Evolutionary conservation across 306 rosid species (phyloP), one percentile per base, ranked within the genome.

Genomic region (Morella rubra): DNA sequence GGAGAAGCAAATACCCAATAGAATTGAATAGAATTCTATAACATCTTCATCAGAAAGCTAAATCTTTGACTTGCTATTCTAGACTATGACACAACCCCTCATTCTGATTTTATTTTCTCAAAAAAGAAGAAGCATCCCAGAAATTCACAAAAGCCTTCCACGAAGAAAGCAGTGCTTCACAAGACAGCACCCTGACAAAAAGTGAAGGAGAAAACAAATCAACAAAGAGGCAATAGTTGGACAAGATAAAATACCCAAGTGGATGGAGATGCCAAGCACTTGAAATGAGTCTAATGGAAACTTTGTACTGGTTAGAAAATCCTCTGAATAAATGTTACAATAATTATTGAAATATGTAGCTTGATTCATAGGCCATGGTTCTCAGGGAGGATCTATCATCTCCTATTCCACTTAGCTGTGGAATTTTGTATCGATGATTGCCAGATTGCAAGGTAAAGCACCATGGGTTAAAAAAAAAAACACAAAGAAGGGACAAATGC

Each of bases 1-100:
- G 60, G 78, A 75, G 76, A 85, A 84, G 53, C 37, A 75, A 77
- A 64, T 18, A 9, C 72, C 44, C 27, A 32, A 32, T 32, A 32
- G 12, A 9, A 76, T 69, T 44, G 56, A 41, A 69, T 15, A 53
- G 56, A 51, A 13, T 22, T 16, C 8, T 40, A 18, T 16, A 65
- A 65, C 32, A 41, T 16, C 27, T 16, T 8, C 37, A 32, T 56
- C 68, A 42, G 41, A 40, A 49, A 13, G 60, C 24, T 11, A 68
- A 53, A 68, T 55, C 71, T 41, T 45, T 19, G 20, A 70, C 9
- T 12, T 47, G 20, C 15, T n/a, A 51, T 5, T 14, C 42, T 18
- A 18, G 12, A 24, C 56, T 19, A 6, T 40, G 8, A 59, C 6
- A 16, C 12, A 62, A n/a, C 49, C 22, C 22, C 56, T 5, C 44